Base-by-base conservation (phyloP, 164 flowering plant species). In the Vitis rotundifolia region DNA sequence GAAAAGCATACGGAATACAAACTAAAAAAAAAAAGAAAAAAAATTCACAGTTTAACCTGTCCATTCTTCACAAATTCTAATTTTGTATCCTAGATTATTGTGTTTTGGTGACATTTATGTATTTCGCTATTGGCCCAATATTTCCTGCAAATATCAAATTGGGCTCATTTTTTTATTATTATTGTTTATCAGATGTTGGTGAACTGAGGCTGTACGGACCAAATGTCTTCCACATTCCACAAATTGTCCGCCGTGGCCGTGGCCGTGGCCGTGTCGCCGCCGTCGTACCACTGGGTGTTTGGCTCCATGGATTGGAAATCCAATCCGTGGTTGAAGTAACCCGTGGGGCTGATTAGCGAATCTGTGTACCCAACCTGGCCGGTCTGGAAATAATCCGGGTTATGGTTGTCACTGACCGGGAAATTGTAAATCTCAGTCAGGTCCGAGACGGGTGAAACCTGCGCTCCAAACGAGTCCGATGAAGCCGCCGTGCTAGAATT, bases 181-280 rank as follows among this genome's bases (percentile, higher is more conserved):
- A 50, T 31, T 22, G 26, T 50, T 63, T 11, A 53, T 68, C 26
- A 58, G 18, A 56, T 73, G 77, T 58, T 68, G 75, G 64, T 73
- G 67, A 80, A 53, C 22, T 87, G 90, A 60, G 86, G 88, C 64
- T 84, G 91, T n/a, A 83, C 66, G 64, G 84, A 73, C 84, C 80
- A 88, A 37, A 80, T 61, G 49, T 88, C 93, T 14, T 91, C 93
- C 9, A 62, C 79, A 63, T 83, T 92, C 94, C 91, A 92, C 57
- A 86, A 70, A 64, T 76, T 81, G 72, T 86, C 89, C 4, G 82
- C 68, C 8, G 68, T 26, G 19, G 73, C 84, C 54, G 44, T 37
- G 44, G 82, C 68, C 8, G 68, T 26, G 19, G 73, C 84, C 54
- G 44, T 37, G 44, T 79, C 87, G 58, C 78, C 83, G 61, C 78